Evolutionary conservation across 2,329 filamentous ascomycete species (phyloP), one percentile per base, ranked within the genome.

Genomic region (Diaporthe capsici): DNA sequence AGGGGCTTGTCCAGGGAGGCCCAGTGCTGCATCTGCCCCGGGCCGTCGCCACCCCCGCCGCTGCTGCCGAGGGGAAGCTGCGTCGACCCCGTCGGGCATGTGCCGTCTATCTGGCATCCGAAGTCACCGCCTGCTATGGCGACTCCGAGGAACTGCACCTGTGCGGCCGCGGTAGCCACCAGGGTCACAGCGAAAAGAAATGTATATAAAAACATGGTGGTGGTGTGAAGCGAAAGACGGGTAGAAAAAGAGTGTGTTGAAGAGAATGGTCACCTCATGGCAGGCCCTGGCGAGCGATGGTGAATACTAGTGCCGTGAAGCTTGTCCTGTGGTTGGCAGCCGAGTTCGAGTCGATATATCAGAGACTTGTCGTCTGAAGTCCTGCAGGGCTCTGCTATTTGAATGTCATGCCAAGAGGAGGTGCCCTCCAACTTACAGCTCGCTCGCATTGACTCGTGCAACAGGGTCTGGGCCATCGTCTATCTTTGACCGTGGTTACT

Each of bases 1-100:
- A 92, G 83, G 85, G 61, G 67, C 61, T 85, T 84, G 79, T 89
- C 86, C 61, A 89, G 85, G 20, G 85, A 85, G 71, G 87, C 83
- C 77, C 91, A 92, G 78, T 92, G 90, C 72, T 88, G 83, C 85
- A 91, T 90, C 79, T 91, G 89, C 9, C 80, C 84, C 2, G 84
- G 78, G 37, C 82, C 84, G 73, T 70, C 65, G 31, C 65, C 80
- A 17, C 65, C 65, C n/a, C 65, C 65, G 31, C 65, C 65, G 34
- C 10, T 42, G 31, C 65, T 55, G 65, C 65, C 65, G 65, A 70
- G 65, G n/a, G 65, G 65, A n/a, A 70, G 49, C 34, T 70, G 65
- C 3, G n/a, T 82, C 72, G 37, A 79, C 2, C 81, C 81, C 25
- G 80, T 80, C 80, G 81, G 80, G 79, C 85, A 86, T 47, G 79